These are phyloP conservation scores for Vigna nakashimae DNA, from an alignment of 306 rosid species.

Conservation along the genomic window DNA sequence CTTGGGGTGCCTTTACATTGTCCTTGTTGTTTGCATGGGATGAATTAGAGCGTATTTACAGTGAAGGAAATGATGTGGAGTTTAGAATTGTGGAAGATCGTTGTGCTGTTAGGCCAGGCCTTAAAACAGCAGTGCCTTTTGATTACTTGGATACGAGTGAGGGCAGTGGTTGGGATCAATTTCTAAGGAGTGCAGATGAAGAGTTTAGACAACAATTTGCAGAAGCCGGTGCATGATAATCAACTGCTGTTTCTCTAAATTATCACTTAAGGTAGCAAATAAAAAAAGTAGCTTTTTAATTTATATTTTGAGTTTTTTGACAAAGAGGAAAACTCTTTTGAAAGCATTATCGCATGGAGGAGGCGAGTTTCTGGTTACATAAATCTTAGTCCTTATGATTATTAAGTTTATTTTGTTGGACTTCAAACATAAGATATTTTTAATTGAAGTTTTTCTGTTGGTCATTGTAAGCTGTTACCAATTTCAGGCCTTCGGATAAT, in stretches of 20 bases:
- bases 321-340: background rate
- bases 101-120: conserved; percentile 77
- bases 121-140: conserved; percentile 82
- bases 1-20: conserved; percentile 80
- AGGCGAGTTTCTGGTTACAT: background rate
- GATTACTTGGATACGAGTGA: conserved; percentile 78
- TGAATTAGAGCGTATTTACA: conserved; percentile 56
- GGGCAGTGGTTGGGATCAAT: conserved; percentile 91
- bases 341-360: background rate
- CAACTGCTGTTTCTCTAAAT: background rate
- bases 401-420: background rate
- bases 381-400: background rate
- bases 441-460: no score
- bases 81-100: conserved; percentile 78
- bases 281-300: background rate
- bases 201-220: conserved; percentile 61
- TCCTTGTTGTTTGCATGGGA: conserved; percentile 79
- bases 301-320: background rate
- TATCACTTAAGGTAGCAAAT: conserved; percentile 21
- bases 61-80: conserved; percentile 49
- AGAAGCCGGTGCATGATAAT: conserved; percentile 64
- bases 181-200: conserved; percentile 70
- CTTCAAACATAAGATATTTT: background rate
- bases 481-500: background rate
- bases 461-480: background rate